Evolutionary conservation across 78 protist species (phyloP), one percentile per base, ranked within the genome.

Genomic region (Pigoraptor vietnamica): DNA sequence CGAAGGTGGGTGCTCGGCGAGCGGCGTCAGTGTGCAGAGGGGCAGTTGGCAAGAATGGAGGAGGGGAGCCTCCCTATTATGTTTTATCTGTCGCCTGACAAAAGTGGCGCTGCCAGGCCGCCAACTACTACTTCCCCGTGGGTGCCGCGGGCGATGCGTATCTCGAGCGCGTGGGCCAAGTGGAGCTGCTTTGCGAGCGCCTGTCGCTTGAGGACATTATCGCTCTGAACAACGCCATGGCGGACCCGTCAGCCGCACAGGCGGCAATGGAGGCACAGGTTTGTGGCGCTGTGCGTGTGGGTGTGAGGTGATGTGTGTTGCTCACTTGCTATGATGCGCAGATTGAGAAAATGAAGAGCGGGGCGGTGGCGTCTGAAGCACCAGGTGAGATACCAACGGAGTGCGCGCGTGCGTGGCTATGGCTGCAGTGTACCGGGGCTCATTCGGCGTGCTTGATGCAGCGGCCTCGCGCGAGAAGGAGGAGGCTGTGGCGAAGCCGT

Each of bases 171-270:
- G 81, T 39, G 29, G 67, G 36, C 39, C 34, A 39, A 10, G 33
- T 37, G 39, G 90, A 24, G 56, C 34, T 39, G 90, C 90, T 87
- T 23, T 87, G 90, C 90, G 90, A 87, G 90, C 38, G 23, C 37
- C 67, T 87, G 24, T 24, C 79, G n/a, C 37, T 39, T 56, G 90
- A 87, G 67, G 67, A 14, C 34, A 40, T 87, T 56, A 39, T 14
- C 9, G 67, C 56, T 56, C 79, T 87, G 9, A 86, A 86, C 90
- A 56, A 87, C 34, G 79, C 24, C 39, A 21, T 87, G 38, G 39
- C 1, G 25, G 39, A 19, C 89, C 14, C 34, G 32, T 24, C 84
- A 81, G 21, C 35, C 14, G 24, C 84, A 24, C 84, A 6, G 1
- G 2, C n/a, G 84, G 21, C 84, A 24, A 29, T 6, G 84, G 1